Evolutionary conservation across 805 yeast genomes (phyloP), one percentile per base, ranked within the genome.

Genomic region (Yueomyces sinensis): DNA sequence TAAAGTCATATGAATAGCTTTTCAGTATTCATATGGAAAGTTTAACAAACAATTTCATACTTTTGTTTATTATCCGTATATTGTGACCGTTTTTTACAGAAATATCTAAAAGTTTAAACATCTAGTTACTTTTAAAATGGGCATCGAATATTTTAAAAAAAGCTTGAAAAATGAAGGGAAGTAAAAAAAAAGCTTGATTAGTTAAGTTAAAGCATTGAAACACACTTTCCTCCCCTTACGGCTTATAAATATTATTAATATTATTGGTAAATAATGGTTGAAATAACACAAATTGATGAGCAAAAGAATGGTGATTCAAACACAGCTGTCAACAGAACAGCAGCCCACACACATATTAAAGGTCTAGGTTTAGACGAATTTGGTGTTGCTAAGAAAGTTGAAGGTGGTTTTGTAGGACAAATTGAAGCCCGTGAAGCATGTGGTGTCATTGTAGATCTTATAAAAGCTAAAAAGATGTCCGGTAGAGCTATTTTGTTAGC

Each of bases 401-500:
- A 87, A 50, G 94, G 91, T 34, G 97, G 97, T 9, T 76, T 76
- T 46, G 78, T 76, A 31, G 83, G 83, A 31, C 83, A 76, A 50
- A 57, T 65, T 3, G 78, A 72, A 41, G 82, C 82, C 13, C 66
- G 91, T 58, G 87, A 78, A 61, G 97, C 96, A 0, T 86, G 95
- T 52, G 98, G 98, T 43, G 79, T 91, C 36, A 72, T 91, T 42
- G 94, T 89, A 28, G 96, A 91, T 59, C 67, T 91, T 61, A 84
- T 91, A 62, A 87, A 86, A 60, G 77, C 82, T 23, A 84, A 83
- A 49, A 83, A 78, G 58, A 81, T 91, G 78, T 80, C 94, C 34
- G 98, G 98, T 20, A 82, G 89, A 52, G 97, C 95, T n/a, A 76
- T 91, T 34, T 61, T 91, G 40, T 68, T 91, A 36, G 97, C 98